A percentile compares a stretch with the other conserved stretches of the same genome.
These are phyloP conservation scores for Dentipellis fragilis DNA, from an alignment of 768 basidiomycete species.

Conservation along the genomic window DNA sequence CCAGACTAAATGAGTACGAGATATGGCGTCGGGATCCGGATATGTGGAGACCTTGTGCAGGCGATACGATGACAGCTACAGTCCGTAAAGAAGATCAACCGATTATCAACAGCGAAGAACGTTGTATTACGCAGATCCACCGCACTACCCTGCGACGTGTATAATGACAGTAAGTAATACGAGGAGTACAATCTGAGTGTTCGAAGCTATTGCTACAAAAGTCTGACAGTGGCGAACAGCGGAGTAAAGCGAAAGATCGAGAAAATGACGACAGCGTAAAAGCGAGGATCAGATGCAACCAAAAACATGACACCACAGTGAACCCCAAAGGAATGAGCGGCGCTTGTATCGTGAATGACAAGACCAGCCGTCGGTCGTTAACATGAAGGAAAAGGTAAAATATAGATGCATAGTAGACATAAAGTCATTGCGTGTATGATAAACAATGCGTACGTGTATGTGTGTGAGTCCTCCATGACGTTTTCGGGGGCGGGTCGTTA, in stretches of 20 bases:
- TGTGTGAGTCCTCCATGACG: slow-evolving; percentile 3
- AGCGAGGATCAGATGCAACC: not conserved
- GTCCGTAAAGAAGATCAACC: not conserved
- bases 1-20: too few species aligned
- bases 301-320: not conserved
- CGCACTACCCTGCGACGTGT: slow-evolving; percentile 6
- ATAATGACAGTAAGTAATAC: slow-evolving; percentile 1
- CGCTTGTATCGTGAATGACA: slow-evolving; percentile 49
- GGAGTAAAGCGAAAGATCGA: not conserved
- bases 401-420: not conserved
- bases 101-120: not conserved
- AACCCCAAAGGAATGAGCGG: slow-evolving; percentile 19
- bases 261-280: not conserved
- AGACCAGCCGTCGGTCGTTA: slow-evolving; percentile 22
- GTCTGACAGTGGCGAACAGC: not conserved
- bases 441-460: slow-evolving; percentile 9
- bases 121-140: slow-evolving; percentile 1
- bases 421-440: slow-evolving; percentile 2
- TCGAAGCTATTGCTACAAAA: slow-evolving; percentile 4
- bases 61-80: too few species aligned
- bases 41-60: too few species aligned
- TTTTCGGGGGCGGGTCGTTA: slow-evolving; percentile 2
- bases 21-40: too few species aligned
- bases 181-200: slow-evolving; percentile 2
- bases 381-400: not conserved